Conservation (phyloP, 192 early-diverging fungal genomes). For the Endogone sp. region DNA sequence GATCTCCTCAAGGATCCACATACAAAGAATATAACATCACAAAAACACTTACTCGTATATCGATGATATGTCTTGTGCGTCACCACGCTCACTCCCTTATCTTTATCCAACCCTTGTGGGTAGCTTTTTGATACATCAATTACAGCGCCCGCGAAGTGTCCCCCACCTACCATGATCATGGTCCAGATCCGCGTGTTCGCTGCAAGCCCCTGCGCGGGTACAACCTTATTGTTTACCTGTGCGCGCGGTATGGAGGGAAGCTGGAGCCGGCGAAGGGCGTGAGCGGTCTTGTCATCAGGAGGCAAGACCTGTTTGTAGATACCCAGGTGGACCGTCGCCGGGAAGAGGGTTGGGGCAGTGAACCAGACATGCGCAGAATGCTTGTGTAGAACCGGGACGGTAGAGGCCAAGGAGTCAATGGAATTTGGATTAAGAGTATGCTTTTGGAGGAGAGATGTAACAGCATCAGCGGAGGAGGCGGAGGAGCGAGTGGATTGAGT, state of each 20-base stretch:
- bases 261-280: constrained; percentile 19
- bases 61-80: constrained; percentile 93
- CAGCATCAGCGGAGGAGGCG: neutral
- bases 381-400: neutral
- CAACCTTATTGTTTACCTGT: constrained; percentile 2
- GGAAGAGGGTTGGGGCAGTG: constrained; percentile 17
- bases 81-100: constrained; percentile 43
- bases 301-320: constrained; percentile 38
- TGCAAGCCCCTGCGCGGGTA: neutral
- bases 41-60: constrained; percentile 75
- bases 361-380: constrained; percentile 37
- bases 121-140: constrained; percentile 63
- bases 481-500: neutral
- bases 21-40: neutral
- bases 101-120: constrained; percentile 20
- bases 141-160: constrained; percentile 89
- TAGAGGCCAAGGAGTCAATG: neutral
- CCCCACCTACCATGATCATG: constrained; percentile 76
- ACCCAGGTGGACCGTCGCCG: constrained; percentile 32
- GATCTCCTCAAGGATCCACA: constrained; percentile 5
- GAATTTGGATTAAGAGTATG: neutral
- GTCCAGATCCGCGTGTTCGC: constrained; percentile 55
- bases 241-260: neutral
- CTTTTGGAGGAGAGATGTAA: constrained; percentile 1
- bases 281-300: constrained; percentile 18